Base-by-base conservation (phyloP, 306 rosid genomes). In the Pterocarpus santalinus region DNA sequence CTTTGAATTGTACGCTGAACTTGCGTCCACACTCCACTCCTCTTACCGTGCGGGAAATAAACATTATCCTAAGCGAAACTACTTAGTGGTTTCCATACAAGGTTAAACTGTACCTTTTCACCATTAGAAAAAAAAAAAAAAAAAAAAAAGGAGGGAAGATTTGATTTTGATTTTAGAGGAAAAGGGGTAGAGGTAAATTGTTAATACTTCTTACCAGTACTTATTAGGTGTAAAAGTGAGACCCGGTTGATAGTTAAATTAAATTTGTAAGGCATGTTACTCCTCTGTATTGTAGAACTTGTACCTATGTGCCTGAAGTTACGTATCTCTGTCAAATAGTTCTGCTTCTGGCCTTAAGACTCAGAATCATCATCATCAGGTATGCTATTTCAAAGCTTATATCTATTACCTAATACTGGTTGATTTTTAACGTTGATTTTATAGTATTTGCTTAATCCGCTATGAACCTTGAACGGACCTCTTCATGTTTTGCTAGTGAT, bases 11-110 rank as follows among this genome's bases (percentile, higher is more conserved):
- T 56, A 34, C 46, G 44, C 62, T 53, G 2, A 22, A 55, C 47
- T 39, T 46, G 32, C 56, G 55, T 83, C 72, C 33, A 16, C 63
- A 64, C 34, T 83, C 72, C 33, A 16, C 63, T 72, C 34, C 72
- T 44, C 11, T 65, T 6, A 16, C 68, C 80, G 76, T 22, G 28
- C 28, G 28, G 28, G 28, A 22, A 22, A 22, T 22, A 22, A 72
- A 2, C 76, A 72, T 72, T 28, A 38, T 83, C 60, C 76, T 15
- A 71, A 61, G 10, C 83, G 83, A 83, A 83, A 51, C 73, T 78
- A n/a, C 86, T 33, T 67, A 7, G 65, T 14, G 39, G 7, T 72
- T 83, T 83, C 86, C 75, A 14, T 57, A 17, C 10, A 62, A 32
- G 74, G 57, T 35, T 64, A 55, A 65, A n/a, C 28, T 35, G 65